These are phyloP conservation scores for Colletotrichum limetticola DNA, from an alignment of 2,329 filamentous ascomycete species.

Conservation along the genomic window DNA sequence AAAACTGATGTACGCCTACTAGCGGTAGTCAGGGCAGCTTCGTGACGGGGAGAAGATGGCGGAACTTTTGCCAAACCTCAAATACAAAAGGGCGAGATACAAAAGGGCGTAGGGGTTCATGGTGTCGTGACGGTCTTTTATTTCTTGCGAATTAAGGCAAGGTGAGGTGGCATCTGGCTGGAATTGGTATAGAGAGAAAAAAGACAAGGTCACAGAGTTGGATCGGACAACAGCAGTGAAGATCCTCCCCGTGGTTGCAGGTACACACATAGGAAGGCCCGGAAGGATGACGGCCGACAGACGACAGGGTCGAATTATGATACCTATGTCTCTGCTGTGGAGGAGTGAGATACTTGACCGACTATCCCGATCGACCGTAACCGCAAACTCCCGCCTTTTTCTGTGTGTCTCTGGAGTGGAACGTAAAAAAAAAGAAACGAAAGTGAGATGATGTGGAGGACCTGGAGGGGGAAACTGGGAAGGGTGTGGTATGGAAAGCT, in stretches of 20 bases:
- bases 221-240: neutral
- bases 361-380: conserved; percentile 7
- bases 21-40: neutral
- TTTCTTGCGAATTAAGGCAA: neutral
- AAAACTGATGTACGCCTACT: neutral
- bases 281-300: neutral
- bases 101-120: too few species aligned
- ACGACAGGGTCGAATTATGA: too few species aligned
- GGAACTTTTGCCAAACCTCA: neutral
- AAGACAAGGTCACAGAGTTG: neutral
- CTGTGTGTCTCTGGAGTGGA: neutral
- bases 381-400: neutral
- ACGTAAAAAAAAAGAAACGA: neutral
- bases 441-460: neutral
- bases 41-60: neutral
- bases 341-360: neutral
- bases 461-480: neutral
- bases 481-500: neutral
- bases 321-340: too few species aligned
- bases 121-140: too few species aligned
- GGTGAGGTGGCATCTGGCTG: neutral
- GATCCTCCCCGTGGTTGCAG: neutral
- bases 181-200: neutral
- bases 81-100: neutral
- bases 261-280: neutral